Percentiles rank a stretch among this genome's conserved stretches.
Conservation (phyloP, 768 basidiomycete species). For the Rhodotorula taiwanensis region DNA sequence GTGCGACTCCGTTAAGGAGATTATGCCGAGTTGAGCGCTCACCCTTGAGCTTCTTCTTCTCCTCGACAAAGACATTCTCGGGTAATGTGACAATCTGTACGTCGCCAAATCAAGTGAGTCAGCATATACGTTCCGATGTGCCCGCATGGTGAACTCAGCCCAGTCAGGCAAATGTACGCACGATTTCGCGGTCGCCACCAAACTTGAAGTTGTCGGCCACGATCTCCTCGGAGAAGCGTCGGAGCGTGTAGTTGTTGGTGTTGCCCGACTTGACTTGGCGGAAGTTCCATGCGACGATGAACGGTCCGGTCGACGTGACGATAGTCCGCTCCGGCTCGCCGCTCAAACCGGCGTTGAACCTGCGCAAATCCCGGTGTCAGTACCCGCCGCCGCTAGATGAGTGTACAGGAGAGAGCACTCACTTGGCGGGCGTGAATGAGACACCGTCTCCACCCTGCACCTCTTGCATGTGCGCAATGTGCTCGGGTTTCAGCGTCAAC, state of each 20-base stretch:
- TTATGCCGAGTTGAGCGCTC: neutral
- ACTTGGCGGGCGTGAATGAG: slow-evolving; percentile 90
- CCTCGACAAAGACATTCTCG: slow-evolving; percentile 85
- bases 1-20: too few relatives aligned
- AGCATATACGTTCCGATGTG: too few relatives aligned
- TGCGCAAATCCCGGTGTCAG: slow-evolving; percentile 43
- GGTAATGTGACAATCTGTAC: slow-evolving; percentile 85
- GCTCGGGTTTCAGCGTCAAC: slow-evolving; percentile 79
- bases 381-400: neutral
- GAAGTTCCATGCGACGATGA: slow-evolving; percentile 74
- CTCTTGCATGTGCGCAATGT: slow-evolving; percentile 79
- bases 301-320: slow-evolving; percentile 75
- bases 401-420: slow-evolving; percentile 14
- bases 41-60: slow-evolving; percentile 81
- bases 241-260: slow-evolving; percentile 88
- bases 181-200: slow-evolving; percentile 93
- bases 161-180: slow-evolving; percentile 49
- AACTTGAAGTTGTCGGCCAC: slow-evolving; percentile 98
- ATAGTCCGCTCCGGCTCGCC: slow-evolving; percentile 82
- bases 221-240: slow-evolving; percentile 81
- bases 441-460: slow-evolving; percentile 54
- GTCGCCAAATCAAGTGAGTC: neutral
- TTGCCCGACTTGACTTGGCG: slow-evolving; percentile 86
- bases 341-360: slow-evolving; percentile 85
- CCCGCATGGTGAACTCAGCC: too few relatives aligned